Base-by-base conservation (phyloP, 2,329 filamentous ascomycete species). In the Aspergillaceae sp. region DNA sequence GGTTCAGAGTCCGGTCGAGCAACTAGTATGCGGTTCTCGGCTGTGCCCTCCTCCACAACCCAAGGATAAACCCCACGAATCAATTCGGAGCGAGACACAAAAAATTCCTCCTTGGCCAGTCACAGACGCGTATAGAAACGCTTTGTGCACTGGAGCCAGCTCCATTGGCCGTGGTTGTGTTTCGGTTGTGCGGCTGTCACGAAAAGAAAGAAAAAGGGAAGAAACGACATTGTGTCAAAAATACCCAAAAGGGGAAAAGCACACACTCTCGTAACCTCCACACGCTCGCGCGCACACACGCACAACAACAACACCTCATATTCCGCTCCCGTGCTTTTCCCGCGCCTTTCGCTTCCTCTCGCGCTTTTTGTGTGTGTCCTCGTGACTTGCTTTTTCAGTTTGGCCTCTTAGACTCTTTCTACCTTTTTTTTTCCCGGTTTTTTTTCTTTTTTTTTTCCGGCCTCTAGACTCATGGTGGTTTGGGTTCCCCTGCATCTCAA, bases 131-230 rank as follows among this genome's bases (percentile, higher is more conserved):
- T 1, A 19, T 19, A 19, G 19, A 19, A 19, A 19, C 19, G 19
- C 19, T 19, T 19, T 19, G 19, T 19, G 19, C 19, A 19, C 19
- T 19, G 19, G 19, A 19, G 19, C 19, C 19, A 2, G 19, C 19
- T 19, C 19, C 19, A 19, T 19, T 19, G 19, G 19, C 19, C 19
- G 19, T 19, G 19, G 2, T 19, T 19, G 19, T 19, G 19, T 19
- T 19, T 19, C 19, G 19, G 30, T 47, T 51, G 48, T 53, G 52
- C 48, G 50, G 30, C 44, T 28, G 40, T 41, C 41, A 44, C 19
- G 7, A 9, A 34, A 11, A 19, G 36, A 38, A 19, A 19, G 19
- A 19, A 19, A 19, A 19, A 19, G 19, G 19, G 19, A 19, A 19
- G 19, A 19, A 19, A 19, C 19, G 19, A 19, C 19, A 19, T 19